Evolutionary conservation across 768 basidiomycete genomes (phyloP), one percentile per base, ranked within the genome.

Genomic region (Tulasnella sp.): DNA sequence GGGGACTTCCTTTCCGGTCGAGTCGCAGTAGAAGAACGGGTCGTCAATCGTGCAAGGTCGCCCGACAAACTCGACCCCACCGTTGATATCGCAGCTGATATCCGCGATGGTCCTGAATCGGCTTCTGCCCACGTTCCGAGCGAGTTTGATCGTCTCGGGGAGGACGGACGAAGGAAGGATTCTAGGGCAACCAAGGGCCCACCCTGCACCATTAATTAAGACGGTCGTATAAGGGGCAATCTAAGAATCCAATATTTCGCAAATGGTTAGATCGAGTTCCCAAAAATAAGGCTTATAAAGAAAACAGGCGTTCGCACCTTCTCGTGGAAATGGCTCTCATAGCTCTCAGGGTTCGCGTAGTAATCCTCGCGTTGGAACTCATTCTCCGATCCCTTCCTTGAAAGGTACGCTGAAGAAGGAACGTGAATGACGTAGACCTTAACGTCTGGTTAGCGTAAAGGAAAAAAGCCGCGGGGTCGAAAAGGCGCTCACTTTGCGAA

Each of bases 41-140:
- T 89, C 86, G 14, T 85, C 85, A 52, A 97, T 89, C 0, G 96
- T 97, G 0, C 95, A 93, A 9, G 92, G 85, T n/a, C 87, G 88
- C 10, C 90, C 88, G 73, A 96, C 87, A 84, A 97, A 97, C 85
- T 97, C 91, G 36, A 98, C 88, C 21, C 94, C 94, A 48, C 96
- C 96, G 83, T 90, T 89, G n/a, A 95, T 87, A 83, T 98, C 96
- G 83, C 96, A 97, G 81, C 91, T 95, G 48, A 98, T 93, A 83
- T 98, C 96, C 1, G 94, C 94, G 34, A 98, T 89, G 77, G 90
- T 92, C 12, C 88, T 88, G 82, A 92, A 92, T 34, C 93, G 87
- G 75, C 39, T 81, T 58, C 82, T 83, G 9, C 89, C 89, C 1
- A 92, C 82, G 10, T 86, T 83, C 52, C 87, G 86, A 0, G 90